Base-by-base conservation (phyloP, 129 eudicot genomes). In the Dittrichia graveolens region DNA sequence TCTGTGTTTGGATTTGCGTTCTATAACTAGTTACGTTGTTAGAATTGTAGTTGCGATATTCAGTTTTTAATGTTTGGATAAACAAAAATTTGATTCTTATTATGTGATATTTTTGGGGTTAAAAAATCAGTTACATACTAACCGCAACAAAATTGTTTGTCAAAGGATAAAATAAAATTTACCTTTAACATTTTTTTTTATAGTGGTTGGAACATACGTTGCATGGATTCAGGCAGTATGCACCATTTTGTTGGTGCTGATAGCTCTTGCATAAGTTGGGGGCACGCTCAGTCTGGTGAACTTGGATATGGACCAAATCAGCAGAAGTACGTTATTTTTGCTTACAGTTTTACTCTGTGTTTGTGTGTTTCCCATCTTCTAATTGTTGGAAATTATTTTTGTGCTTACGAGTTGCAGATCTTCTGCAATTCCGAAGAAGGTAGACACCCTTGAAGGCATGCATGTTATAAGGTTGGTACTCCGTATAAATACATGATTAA, bases 181-280 rank as follows among this genome's bases (percentile, higher is more conserved):
- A n/a, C n/a, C n/a, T n/a, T n/a, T n/a, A n/a, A n/a, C n/a, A n/a
- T n/a, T 19, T 65, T n/a, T 38, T 8, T 61, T 35, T 55, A 55
- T 74, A 94, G 97, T 77, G 96, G 97, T 56, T 88, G 96, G 99
- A 73, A 88, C 54, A 39, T 90, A 69, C 89, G 96, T 15, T 95
- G 97, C 75, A 86, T 95, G 94, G 94, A 88, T 78, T 95, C 99
- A 11, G 97, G 99, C 70, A 69, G 76, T 54, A 83, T 79, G 91
- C 97, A 90, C 82, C 97, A 95, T 60, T 88, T 95, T 81, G 97
- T 90, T 52, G 97, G 99, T 65, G 96, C 97, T 37, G 96, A 95
- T 81, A 80, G 81, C 74, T 88, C 99, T 0, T 95, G 97, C 76
- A 90, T 90, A 78, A 95, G 99, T 79, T 95, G 99, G 99, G 97